A percentile compares a stretch with the other conserved stretches of the same genome.
Evolutionary conservation across 352 stramenopile species (phyloP).

Genomic region (Blastocystis sp.): DNA sequence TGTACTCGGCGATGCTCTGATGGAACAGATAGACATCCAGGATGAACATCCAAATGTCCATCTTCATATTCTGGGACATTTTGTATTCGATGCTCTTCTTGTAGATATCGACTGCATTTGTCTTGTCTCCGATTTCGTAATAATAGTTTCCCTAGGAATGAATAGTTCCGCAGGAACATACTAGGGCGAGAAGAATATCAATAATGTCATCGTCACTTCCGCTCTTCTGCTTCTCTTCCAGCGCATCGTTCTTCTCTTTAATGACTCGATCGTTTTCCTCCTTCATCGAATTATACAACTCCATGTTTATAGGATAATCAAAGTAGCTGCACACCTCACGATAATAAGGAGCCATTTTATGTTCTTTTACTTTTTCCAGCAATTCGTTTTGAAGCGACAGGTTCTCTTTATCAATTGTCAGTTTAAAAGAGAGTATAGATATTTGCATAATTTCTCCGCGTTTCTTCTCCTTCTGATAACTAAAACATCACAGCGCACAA

Average conservation of each 20-base stretch:
- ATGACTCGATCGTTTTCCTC: constrained; percentile 15
- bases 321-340: constrained; percentile 25
- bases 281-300: constrained; percentile 50
- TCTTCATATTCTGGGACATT: constrained; percentile 57
- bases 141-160: constrained; percentile 37
- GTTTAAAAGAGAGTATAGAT: constrained; percentile 24
- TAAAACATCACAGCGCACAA: not conserved
- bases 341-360: constrained; percentile 56
- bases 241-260: constrained; percentile 4
- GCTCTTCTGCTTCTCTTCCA: constrained; percentile 14
- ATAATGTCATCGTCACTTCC: constrained; percentile 57
- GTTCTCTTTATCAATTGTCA: not conserved
- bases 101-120: constrained; percentile 11
- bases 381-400: constrained; percentile 12
- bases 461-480: constrained; percentile 59
- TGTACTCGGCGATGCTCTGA: constrained; percentile 30
- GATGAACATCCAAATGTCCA: constrained; percentile 60
- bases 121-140: constrained; percentile 37
- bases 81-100: constrained; percentile 46
- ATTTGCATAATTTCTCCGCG: constrained; percentile 50
- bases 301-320: constrained; percentile 2
- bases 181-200: not conserved
- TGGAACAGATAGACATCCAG: constrained; percentile 52
- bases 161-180: not conserved
- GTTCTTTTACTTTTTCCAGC: constrained; percentile 35